Base-by-base conservation (phyloP, 352 stramenopile species). In the Globisporangium iwayamae region DNA sequence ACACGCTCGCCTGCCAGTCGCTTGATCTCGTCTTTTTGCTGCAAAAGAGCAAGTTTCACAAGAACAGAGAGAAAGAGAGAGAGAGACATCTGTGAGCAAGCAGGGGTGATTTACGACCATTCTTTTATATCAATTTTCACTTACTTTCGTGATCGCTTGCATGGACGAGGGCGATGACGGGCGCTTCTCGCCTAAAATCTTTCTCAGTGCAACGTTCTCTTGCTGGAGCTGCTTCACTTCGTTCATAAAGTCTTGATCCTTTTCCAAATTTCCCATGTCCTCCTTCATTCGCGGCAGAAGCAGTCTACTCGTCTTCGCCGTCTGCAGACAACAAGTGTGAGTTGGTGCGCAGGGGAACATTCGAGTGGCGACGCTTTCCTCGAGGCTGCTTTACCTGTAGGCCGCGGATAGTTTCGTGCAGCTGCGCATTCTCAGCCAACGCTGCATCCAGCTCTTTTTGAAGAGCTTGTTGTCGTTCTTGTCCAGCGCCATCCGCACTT, bases 401-500 rank as follows among this genome's bases (percentile, higher is more conserved):
- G n/a, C 84, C 70, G 64, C 78, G 74, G 57, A 89, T 75, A 18
- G 78, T 87, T 56, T 83, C 76, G 38, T 87, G 69, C 45, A 92
- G 71, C 43, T 89, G 73, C 47, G 72, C 71, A 38, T 89, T 90
- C 55, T 90, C 79, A 28, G 66, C 74, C 10, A 92, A 52, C 41
- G 79, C 76, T 41, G 63, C 71, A 38, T 86, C 69, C 10, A 92
- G 55, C 32, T 87, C 50, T 28, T 73, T 82, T 54, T 86, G 72
- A 11, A 87, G 68, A 58, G 52, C 52, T 41, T 58, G 51, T 11
- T 43, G 30, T 39, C 36, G 51, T 2, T 55, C 79, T 64, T 57
- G 71, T 43, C 43, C 69, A 58, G 4, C 45, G 62, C 50, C 66
- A 55, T 3, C 13, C 8, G 9, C 50, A 36, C 47, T 32, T 32